These are phyloP conservation scores for Cicer arietinum DNA, from an alignment of 306 rosid genomes.

Conservation along the genomic window DNA sequence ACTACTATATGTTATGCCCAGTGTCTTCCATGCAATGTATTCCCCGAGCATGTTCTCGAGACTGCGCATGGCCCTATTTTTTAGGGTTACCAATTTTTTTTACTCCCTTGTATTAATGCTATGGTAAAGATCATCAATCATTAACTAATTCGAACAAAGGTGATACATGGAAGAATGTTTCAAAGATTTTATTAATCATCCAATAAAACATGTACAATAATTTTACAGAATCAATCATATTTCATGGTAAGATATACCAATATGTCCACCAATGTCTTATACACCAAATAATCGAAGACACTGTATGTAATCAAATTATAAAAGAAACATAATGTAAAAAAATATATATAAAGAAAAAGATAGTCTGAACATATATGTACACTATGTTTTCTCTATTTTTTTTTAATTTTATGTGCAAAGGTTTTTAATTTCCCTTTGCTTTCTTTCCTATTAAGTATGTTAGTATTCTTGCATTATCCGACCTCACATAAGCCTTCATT, in stretches of 20 bases:
- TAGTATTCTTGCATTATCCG: constrained; percentile 36
- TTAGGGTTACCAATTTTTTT: no score
- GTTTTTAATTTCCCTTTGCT: constrained; percentile 23
- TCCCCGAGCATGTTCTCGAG: no score
- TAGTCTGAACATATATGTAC: constrained; percentile 35
- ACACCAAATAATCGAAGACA: constrained; percentile 16
- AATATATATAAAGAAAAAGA: constrained; percentile 12
- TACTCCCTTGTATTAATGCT: no score
- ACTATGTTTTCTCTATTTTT: constrained; percentile 27
- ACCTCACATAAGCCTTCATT: constrained; percentile 29
- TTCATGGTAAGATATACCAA: constrained; percentile 17
- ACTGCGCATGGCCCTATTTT: no score
- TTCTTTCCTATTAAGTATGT: constrained; percentile 40
- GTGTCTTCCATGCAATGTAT: no score
- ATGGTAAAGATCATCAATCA: not conserved
- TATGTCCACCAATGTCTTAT: constrained; percentile 2
- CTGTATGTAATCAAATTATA: constrained; percentile 20
- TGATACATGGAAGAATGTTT: constrained; percentile 11
- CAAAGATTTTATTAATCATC: constrained; percentile 7
- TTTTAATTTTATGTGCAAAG: not conserved
- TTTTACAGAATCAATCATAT: constrained; percentile 29
- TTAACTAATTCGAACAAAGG: not conserved
- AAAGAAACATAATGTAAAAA: constrained; percentile 26
- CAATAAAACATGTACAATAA: constrained; percentile 38
- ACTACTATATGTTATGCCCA: no score